These are phyloP conservation scores for Colletotrichum eleusines DNA, from an alignment of 2,329 filamentous ascomycete species.

Conservation along the genomic window DNA sequence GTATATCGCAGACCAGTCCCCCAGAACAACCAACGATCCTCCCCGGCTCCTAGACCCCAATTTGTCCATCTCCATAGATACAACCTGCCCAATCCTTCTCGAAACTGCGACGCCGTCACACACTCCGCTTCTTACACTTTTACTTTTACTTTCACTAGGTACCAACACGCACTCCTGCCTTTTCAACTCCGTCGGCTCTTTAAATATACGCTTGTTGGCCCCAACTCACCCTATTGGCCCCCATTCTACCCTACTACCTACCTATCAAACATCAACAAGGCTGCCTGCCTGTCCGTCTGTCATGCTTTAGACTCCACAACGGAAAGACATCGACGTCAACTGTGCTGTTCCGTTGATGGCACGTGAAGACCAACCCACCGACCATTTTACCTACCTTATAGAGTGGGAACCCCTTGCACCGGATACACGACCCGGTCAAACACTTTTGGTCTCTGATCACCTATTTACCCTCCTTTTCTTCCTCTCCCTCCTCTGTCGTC, in stretches of 20 bases:
- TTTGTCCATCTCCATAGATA: slow-evolving; percentile 32
- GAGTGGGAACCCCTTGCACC: slow-evolving; percentile 22
- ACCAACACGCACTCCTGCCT: background rate
- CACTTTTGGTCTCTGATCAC: background rate
- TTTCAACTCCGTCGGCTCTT: slow-evolving; percentile 12
- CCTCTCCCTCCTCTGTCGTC: background rate
- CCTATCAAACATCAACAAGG: slow-evolving; percentile 8
- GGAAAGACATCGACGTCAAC: slow-evolving; percentile 24
- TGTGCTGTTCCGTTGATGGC: slow-evolving; percentile 20
- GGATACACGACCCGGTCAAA: background rate
- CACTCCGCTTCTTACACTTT: slow-evolving; percentile 9
- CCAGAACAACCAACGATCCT: background rate
- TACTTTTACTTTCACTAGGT: background rate
- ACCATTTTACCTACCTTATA: slow-evolving; percentile 31
- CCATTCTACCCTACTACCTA: background rate
- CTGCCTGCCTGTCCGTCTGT: slow-evolving; percentile 22
- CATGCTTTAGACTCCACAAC: slow-evolving; percentile 27
- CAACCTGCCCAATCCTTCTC: slow-evolving; percentile 28
- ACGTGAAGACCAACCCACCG: slow-evolving; percentile 28
- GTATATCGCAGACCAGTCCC: too few species aligned
- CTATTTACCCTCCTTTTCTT: background rate
- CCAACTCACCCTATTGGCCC: slow-evolving; percentile 16
- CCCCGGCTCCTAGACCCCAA: slow-evolving; percentile 24
- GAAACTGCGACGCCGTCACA: slow-evolving; percentile 28
- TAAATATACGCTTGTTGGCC: slow-evolving; percentile 18